Conservation (phyloP, 345 rosid species). For the Hibiscus mutabilis region DNA sequence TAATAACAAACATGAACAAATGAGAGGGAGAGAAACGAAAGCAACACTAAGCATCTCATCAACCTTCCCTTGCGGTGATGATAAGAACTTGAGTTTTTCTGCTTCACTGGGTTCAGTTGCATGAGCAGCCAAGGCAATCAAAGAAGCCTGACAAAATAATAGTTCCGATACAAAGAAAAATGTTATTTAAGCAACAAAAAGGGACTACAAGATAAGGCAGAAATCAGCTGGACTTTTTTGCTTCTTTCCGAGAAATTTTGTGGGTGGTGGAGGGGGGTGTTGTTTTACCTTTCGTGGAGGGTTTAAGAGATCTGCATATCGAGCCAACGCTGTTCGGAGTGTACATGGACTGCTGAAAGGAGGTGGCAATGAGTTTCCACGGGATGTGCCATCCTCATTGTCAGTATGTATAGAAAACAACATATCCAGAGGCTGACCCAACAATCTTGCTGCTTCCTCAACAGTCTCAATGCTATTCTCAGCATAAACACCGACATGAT, state of each 20-base stretch:
- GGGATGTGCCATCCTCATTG: slow-evolving; percentile 5
- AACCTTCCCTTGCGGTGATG: slow-evolving; percentile 73
- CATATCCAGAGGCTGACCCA: slow-evolving; percentile 60
- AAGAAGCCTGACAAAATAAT: slow-evolving; percentile 50
- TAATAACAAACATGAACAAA: neutral
- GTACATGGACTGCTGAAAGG: neutral
- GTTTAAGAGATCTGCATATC: neutral
- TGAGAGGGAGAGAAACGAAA: neutral
- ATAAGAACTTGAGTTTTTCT: slow-evolving; percentile 43
- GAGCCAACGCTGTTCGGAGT: neutral
- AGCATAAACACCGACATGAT: slow-evolving; percentile 79
- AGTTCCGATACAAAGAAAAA: neutral
- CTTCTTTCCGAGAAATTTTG: neutral
- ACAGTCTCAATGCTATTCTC: slow-evolving; percentile 68
- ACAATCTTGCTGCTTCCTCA: slow-evolving; percentile 60
- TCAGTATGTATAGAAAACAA: slow-evolving; percentile 66
- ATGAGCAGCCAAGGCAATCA: slow-evolving; percentile 34
- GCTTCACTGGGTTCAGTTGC: slow-evolving; percentile 63
- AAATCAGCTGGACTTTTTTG: too few relatives aligned
- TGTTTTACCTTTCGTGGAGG: neutral
- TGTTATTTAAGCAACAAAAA: neutral
- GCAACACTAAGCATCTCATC: neutral
- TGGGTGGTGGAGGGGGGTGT: neutral
- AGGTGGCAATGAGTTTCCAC: neutral
- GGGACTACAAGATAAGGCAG: neutral